A percentile compares a stretch with the other conserved stretches of the same genome.
Evolutionary conservation across 768 basidiomycete genomes (phyloP).

Genomic region (Suillus bovinus): DNA sequence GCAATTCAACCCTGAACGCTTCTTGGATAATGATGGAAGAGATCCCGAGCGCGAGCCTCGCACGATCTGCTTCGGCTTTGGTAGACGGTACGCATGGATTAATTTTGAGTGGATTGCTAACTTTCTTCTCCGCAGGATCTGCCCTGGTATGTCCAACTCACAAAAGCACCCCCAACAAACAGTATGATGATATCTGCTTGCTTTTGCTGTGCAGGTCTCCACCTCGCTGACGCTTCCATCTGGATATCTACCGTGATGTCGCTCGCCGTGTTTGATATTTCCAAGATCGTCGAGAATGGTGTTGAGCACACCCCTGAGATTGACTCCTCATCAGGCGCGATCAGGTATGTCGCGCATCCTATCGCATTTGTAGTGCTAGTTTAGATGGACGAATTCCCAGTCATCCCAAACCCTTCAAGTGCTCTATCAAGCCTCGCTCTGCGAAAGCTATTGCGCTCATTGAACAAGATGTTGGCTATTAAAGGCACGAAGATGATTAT

Average conservation of each 20-base stretch:
- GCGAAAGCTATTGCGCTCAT: conserved; percentile 49
- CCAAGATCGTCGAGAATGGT: conserved; percentile 36
- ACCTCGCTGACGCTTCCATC: conserved; percentile 45
- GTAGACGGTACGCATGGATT: no score
- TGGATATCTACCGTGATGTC: conserved; percentile 39
- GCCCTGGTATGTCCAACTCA: conserved; percentile 32
- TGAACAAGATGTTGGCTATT: conserved; percentile 36
- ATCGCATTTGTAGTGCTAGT: background rate
- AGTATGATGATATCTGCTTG: conserved; percentile 11
- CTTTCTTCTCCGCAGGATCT: conserved; percentile 19
- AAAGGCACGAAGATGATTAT: no score
- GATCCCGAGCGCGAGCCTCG: no score
- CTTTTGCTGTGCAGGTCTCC: conserved; percentile 40
- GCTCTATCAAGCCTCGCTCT: conserved; percentile 52
- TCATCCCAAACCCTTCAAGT: conserved; percentile 38
- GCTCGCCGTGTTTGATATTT: conserved; percentile 45
- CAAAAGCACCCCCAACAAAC: conserved; percentile 13
- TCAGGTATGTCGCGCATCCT: no score
- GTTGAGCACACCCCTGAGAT: no score
- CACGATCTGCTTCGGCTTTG: no score
- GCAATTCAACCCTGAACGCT: no score
- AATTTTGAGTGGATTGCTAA: conserved; percentile 11
- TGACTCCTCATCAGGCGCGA: no score
- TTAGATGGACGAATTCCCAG: background rate
- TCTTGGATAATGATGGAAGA: no score